These are phyloP conservation scores for Porcisia hertigi DNA, from an alignment of 208 protist species.

Conservation along the genomic window DNA sequence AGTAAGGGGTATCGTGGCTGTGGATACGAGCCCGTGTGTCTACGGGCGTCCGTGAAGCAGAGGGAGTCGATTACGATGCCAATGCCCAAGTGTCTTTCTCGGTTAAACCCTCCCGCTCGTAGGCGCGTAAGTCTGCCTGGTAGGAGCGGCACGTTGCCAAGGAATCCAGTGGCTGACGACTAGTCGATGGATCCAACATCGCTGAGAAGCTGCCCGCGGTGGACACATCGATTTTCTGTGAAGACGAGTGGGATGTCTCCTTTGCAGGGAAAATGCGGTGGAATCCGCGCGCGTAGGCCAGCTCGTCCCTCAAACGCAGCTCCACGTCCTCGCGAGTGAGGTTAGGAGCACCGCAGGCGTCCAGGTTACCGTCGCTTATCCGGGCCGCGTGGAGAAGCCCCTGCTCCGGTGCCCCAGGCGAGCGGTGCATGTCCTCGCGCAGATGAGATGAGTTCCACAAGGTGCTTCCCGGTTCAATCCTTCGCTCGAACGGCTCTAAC, in stretches of 20 bases:
- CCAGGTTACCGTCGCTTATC: background rate
- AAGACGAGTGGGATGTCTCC: background rate
- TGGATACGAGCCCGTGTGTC: background rate
- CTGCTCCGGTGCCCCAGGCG: background rate
- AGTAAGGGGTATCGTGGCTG: no score
- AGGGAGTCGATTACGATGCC: background rate
- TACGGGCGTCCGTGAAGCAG: background rate
- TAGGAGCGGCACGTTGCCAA: slow-evolving; percentile 11
- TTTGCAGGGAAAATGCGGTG: slow-evolving; percentile 76
- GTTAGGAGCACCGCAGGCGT: background rate
- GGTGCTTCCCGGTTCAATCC: slow-evolving; percentile 6
- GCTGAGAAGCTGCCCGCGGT: background rate
- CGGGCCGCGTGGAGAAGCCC: slow-evolving; percentile 6
- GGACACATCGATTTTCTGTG: background rate
- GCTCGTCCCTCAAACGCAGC: slow-evolving; percentile 64
- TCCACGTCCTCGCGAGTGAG: slow-evolving; percentile 40
- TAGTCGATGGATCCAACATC: background rate
- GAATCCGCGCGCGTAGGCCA: slow-evolving; percentile 72
- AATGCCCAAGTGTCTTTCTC: slow-evolving; percentile 19
- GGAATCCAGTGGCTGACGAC: slow-evolving; percentile 13
- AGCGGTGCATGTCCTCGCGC: slow-evolving; percentile 6
- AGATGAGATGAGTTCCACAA: slow-evolving; percentile 17
- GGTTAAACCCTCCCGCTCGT: slow-evolving; percentile 7
- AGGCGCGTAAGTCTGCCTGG: slow-evolving; percentile 19
- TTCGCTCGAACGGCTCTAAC: slow-evolving; percentile 77